Conservation (phyloP, 169 alveolate genomes). For the Cryptosporidium canis region DNA sequence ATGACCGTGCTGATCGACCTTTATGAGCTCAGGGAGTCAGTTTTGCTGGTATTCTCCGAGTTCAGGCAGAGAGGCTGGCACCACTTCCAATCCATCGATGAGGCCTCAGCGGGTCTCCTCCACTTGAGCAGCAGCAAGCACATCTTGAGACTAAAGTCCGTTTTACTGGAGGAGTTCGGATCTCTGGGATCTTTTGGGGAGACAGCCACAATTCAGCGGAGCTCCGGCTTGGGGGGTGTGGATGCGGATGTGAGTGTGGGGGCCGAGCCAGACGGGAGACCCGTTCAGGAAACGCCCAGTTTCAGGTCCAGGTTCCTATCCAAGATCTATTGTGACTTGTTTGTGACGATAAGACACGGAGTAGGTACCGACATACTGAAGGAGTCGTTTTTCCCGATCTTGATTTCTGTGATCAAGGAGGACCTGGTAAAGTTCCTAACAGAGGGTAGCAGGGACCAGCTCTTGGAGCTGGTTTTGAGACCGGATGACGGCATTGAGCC, state of each 20-base stretch:
- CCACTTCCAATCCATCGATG: neutral
- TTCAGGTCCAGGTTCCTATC: slow-evolving; percentile 2
- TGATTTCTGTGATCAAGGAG: slow-evolving; percentile 5
- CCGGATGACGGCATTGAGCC: neutral
- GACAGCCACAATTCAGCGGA: no score
- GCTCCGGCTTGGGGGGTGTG: neutral
- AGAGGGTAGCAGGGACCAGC: neutral
- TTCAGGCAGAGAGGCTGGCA: slow-evolving; percentile 20
- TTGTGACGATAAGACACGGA: neutral
- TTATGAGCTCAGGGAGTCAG: slow-evolving; percentile 25
- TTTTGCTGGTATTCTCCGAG: neutral
- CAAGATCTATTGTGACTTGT: neutral
- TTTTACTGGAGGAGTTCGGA: neutral
- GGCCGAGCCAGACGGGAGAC: no score
- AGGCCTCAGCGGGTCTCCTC: neutral
- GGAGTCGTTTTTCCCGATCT: slow-evolving; percentile 1
- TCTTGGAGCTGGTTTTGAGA: neutral
- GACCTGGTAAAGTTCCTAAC: neutral
- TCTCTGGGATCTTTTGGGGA: no score
- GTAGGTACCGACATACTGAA: slow-evolving; percentile 9
- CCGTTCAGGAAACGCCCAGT: neutral
- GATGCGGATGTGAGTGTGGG: neutral
- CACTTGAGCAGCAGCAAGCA: neutral
- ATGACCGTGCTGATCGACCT: neutral
- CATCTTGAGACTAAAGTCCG: neutral